phyloP scores from a whole-genome alignment of 1,284 basidiomycete genomes.

The Sanghuangporus weigelae region DNA sequence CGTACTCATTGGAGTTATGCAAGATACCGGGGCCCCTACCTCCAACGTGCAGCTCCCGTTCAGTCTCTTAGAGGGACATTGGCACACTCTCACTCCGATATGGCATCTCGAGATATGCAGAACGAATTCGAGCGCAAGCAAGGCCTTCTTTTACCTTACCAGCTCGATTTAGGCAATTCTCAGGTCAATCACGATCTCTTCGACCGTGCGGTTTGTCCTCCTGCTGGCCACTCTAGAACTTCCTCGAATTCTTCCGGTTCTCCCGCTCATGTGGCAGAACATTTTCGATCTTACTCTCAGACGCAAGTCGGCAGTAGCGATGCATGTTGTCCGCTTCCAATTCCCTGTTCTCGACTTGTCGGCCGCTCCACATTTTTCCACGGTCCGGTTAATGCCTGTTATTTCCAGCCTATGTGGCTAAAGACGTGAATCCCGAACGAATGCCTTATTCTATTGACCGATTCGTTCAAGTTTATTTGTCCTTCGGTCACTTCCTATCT shows the following conservation, averaged over 20 bases:
- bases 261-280: conserved; percentile 34
- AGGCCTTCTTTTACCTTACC: background rate
- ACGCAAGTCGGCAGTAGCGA: conserved; percentile 43
- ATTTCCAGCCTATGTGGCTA: conserved; percentile 12
- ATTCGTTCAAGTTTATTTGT: background rate
- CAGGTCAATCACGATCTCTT: background rate
- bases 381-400: background rate
- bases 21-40: conserved; percentile 49
- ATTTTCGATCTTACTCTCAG: conserved; percentile 58
- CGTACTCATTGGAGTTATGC: conserved; percentile 68
- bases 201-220: background rate
- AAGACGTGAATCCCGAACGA: conserved; percentile 1
- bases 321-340: background rate
- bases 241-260: conserved; percentile 46
- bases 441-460: background rate
- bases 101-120: conserved; percentile 1
- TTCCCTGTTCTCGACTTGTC: background rate
- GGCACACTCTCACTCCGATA: background rate
- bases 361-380: background rate
- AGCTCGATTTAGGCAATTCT: background rate
- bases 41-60: conserved; percentile 39
- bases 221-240: conserved; percentile 55
- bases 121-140: background rate
- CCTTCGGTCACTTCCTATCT: background rate
- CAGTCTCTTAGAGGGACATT: conserved; percentile 20